Evolutionary conservation across 345 rosid species (phyloP), one percentile per base, ranked within the genome.

Genomic region (Sapria himalayana): DNA sequence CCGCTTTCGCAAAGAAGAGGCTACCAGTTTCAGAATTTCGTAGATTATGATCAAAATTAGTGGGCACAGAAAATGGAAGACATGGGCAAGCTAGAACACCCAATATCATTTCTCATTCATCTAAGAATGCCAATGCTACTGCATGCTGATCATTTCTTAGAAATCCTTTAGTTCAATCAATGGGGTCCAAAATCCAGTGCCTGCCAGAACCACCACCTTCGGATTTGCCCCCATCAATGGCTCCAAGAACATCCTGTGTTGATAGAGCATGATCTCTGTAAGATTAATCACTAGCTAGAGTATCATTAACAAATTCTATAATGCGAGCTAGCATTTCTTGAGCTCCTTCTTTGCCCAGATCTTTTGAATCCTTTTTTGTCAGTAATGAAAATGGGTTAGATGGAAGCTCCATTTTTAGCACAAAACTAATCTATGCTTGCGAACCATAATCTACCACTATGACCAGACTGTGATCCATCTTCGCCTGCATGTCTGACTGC

Each of bases 401-500:
- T 41, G 61, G 64, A 67, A 89, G 69, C 57, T 82, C 95, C 44
- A 49, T 63, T 57, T 74, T 76, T 52, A 89, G 64, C 23, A 69
- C 71, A 56, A 72, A 67, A 55, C 86, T 79, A 42, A 89, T 75
- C 24, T 79, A 59, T 42, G 92, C 98, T 55, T 89, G 98, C 39
- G 98, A n/a, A n/a, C 98, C 95, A 52, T 82, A 82, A 74, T 89
- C 95, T 50, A 95, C 98, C 18, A 89, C 85, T 1, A 95, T 82
- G 39, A 82, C 95, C 17, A 95, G 98, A 56, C 79, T 89, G 60
- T 53, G 70, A 63, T 82, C 93, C 5, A 72, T 72, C 61, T 89
- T 89, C 13, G 86, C 72, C 19, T 74, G 98, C 47, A 82, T 86
- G 63, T 89, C 95, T 2, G 98, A 76, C 33, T 73, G 78, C 77